Evolutionary conservation across 306 rosid genomes (phyloP).

Genomic region (Castanea sativa): DNA sequence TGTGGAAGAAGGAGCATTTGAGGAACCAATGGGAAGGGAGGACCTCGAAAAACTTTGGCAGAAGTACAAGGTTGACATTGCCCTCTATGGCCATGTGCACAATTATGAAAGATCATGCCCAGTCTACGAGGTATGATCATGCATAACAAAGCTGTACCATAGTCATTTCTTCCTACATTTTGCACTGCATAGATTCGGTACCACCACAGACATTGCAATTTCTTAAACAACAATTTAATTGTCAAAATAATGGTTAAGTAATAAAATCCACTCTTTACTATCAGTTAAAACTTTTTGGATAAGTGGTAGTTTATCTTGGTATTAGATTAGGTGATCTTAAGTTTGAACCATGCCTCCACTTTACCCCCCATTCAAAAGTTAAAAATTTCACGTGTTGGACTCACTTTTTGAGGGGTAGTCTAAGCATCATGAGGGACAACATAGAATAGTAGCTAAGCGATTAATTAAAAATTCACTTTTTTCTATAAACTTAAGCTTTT

Average conservation of each 20-base stretch:
- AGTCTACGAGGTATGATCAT: conserved; percentile 64
- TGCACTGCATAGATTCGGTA: neutral
- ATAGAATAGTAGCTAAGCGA: neutral
- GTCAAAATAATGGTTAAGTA: too few relatives aligned
- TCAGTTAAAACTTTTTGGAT: too few relatives aligned
- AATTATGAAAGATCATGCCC: conserved; percentile 95
- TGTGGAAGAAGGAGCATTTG: conserved; percentile 81
- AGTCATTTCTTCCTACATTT: neutral
- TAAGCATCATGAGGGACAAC: too few relatives aligned
- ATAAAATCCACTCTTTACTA: too few relatives aligned
- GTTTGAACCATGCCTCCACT: too few relatives aligned
- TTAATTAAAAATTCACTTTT: neutral
- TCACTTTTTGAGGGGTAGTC: too few relatives aligned
- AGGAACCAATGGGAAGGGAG: conserved; percentile 98
- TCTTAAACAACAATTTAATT: neutral
- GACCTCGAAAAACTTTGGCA: conserved; percentile 92
- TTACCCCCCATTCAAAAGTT: too few relatives aligned
- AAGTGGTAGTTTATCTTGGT: too few relatives aligned
- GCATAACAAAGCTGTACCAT: neutral
- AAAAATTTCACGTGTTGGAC: too few relatives aligned
- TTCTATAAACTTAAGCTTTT: neutral
- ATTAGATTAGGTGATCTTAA: too few relatives aligned
- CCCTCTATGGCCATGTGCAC: conserved; percentile 92
- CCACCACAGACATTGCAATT: too few relatives aligned
- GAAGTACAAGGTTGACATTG: conserved; percentile 87